Base-by-base conservation (phyloP, 1,284 basidiomycete species). In the Boletus albobrunnescens region DNA sequence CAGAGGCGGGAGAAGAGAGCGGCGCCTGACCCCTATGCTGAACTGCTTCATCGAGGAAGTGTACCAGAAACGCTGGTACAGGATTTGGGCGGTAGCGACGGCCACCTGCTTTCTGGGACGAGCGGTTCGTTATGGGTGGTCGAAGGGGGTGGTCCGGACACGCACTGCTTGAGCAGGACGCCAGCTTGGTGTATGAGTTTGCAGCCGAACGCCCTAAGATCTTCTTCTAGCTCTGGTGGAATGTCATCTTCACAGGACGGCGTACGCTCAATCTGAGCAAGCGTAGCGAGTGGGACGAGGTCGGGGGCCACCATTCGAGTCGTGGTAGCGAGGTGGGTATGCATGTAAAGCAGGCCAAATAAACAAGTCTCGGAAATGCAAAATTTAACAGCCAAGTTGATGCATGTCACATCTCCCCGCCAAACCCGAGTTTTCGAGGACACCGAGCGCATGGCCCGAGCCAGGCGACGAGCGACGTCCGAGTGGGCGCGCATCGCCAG, bases 21-120 rank as follows among this genome's bases (percentile, higher is more conserved):
- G 35, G 27, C 41, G 49, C 82, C 57, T 67, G 59, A 95, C 94
- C 55, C 84, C 86, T 49, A 96, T 84, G 22, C 91, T 84, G 65
- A 95, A 99, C 51, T 93, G 87, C 60, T 87, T 86, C 82, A 99
- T 83, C 4, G 94, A 96, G 5, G 89, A 87, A 14, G 96, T 91
- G 70, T 84, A 98, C 89, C 87, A 99, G 75, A 99, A 99, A 24
- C 95, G 77, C 56, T 99, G 95, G 64, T 95, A 95, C 4, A 99
- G 71, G 32, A 98, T 92, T 64, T 98, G 94, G 0, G 96, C 96
- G 0, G 93, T 92, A 5, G 95, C 93, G 58, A 96, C 91, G 7
- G 94, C 94, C 35, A 94, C 91, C 66, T 99, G 96, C 51, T 97
- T 96, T 64, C 94, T 96, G 56, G 48, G 28, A 39, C 26, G 30